Base-by-base conservation (phyloP, 202 grass and related monocot species). In the Alloteropsis angusta region DNA sequence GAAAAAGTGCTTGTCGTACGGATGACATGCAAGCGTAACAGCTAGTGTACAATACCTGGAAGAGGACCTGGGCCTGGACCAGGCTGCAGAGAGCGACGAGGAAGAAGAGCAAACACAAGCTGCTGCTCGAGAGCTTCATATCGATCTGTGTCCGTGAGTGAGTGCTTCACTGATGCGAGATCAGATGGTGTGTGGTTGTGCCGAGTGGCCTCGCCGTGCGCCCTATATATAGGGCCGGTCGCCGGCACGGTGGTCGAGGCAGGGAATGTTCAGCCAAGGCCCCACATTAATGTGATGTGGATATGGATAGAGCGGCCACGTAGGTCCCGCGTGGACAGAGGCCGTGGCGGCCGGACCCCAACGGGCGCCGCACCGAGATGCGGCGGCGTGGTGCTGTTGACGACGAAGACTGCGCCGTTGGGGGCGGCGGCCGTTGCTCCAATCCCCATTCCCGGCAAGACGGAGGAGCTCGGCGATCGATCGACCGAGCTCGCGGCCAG, bases 61-160 rank as follows among this genome's bases (percentile, higher is more conserved):
- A 86, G 54, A 86, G 78, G 44, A 81, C 78, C 36, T 81, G 77
- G 19, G 62, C 77, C 58, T 75, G 71, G 43, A 30, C 69, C 17
- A 44, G 48, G 65, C 17, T 44, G 77, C 60, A 54, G 71, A 86
- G 84, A 25, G 71, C 77, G 54, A 81, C 22, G 71, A 81, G 53
- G n/a, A n/a, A n/a, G 18, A 69, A 19, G 15, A 81, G 41, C 71
- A 76, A 22, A 5, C 69, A 74, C 42, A 42, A 50, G n/a, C n/a
- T n/a, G 21, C 64, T 70, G 60, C 60, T 75, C 6, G 34, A 68
- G 6, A 50, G 42, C 72, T 61, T 84, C 82, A 84, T 70, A 46
- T 41, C 8, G n/a, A n/a, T 12, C 18, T 8, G 6, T 8, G 16
- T 30, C 18, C 1, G n/a, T n/a, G 13, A 4, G 75, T 12, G n/a